Evolutionary conservation across 2,329 filamentous ascomycete species (phyloP).

Genomic region (Pseudopyrenochaeta lycopersici): DNA sequence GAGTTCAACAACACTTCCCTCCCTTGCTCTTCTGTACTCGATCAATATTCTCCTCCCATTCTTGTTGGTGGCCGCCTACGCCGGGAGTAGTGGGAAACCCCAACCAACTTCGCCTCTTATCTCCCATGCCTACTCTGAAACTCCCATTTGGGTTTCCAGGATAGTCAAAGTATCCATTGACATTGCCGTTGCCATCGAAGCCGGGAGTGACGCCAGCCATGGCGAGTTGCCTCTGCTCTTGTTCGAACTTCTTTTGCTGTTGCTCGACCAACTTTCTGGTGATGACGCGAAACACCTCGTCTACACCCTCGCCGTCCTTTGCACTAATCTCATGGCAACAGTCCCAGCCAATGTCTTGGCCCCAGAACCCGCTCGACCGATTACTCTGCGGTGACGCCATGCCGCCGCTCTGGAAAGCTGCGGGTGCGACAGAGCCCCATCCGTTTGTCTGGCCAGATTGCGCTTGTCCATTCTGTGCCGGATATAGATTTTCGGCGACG

Average conservation of each 20-base stretch:
- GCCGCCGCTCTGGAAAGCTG: slow-evolving; percentile 54
- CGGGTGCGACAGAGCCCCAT: slow-evolving; percentile 32
- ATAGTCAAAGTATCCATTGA: slow-evolving; percentile 60
- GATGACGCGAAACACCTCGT: slow-evolving; percentile 92
- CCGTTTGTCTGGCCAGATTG: slow-evolving; percentile 27
- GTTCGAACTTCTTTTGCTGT: slow-evolving; percentile 63
- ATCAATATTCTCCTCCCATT: slow-evolving; percentile 46
- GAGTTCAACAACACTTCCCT: slow-evolving; percentile 45
- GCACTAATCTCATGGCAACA: slow-evolving; percentile 97
- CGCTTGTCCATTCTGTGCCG: slow-evolving; percentile 59
- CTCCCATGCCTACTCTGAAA: slow-evolving; percentile 66
- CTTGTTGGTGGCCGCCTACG: slow-evolving; percentile 36
- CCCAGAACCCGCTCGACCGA: slow-evolving; percentile 81
- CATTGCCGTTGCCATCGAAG: slow-evolving; percentile 37
- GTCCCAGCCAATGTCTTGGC: slow-evolving; percentile 92
- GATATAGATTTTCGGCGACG: slow-evolving; percentile 88
- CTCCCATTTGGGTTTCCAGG: slow-evolving; percentile 62
- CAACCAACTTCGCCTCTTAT: slow-evolving; percentile 73
- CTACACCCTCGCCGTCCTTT: slow-evolving; percentile 92
- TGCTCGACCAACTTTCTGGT: slow-evolving; percentile 86
- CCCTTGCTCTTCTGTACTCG: slow-evolving; percentile 42
- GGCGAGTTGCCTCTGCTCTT: slow-evolving; percentile 57
- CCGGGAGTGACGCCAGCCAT: slow-evolving; percentile 57
- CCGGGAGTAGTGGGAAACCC: slow-evolving; percentile 63
- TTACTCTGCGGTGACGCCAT: slow-evolving; percentile 58